phyloP scores from a whole-genome alignment of 23 red algal genomes.

The Agarophyton chilense region DNA sequence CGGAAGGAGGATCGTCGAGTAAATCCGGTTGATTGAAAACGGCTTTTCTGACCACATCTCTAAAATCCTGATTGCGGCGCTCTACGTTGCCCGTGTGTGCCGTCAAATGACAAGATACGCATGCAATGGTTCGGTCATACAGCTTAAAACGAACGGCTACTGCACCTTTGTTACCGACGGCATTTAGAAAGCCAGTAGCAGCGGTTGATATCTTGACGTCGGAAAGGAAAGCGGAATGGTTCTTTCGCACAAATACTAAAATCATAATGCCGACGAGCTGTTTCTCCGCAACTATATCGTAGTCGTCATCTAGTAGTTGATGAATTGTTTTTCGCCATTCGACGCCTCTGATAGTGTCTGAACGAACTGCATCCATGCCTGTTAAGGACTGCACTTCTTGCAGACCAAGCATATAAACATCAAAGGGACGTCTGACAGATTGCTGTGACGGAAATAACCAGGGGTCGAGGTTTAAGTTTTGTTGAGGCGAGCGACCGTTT shows the following conservation, averaged over 20 bases:
- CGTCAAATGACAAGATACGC: conserved; percentile 89
- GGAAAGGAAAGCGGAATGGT: conserved; percentile 68
- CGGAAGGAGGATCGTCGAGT: neutral
- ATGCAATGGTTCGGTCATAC: conserved; percentile 81
- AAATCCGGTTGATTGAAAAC: conserved; percentile 63
- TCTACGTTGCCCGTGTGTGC: conserved; percentile 92
- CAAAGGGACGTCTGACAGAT: conserved; percentile 11
- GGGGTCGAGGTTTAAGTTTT: conserved; percentile 24
- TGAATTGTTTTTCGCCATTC: conserved; percentile 80
- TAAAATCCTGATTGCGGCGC: conserved; percentile 89
- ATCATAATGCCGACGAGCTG: conserved; percentile 97
- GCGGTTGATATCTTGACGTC: conserved; percentile 75
- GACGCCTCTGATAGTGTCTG: conserved; percentile 73
- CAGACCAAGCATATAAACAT: conserved; percentile 88
- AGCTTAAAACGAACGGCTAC: conserved; percentile 87
- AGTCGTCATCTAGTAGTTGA: conserved; percentile 40
- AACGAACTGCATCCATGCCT: conserved; percentile 87
- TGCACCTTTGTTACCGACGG: conserved; percentile 96
- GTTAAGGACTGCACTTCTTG: conserved; percentile 94
- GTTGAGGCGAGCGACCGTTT: conserved; percentile 74
- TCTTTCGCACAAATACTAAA: conserved; percentile 86
- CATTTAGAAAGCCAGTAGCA: conserved; percentile 88
- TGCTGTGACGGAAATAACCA: conserved; percentile 64
- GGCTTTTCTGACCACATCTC: conserved; percentile 83
- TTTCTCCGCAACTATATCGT: conserved; percentile 56